A percentile compares a stretch with the other conserved stretches of the same genome.
Conservation (phyloP, 2,329 filamentous ascomycete species). For the Colletotrichum liaoningense region DNA sequence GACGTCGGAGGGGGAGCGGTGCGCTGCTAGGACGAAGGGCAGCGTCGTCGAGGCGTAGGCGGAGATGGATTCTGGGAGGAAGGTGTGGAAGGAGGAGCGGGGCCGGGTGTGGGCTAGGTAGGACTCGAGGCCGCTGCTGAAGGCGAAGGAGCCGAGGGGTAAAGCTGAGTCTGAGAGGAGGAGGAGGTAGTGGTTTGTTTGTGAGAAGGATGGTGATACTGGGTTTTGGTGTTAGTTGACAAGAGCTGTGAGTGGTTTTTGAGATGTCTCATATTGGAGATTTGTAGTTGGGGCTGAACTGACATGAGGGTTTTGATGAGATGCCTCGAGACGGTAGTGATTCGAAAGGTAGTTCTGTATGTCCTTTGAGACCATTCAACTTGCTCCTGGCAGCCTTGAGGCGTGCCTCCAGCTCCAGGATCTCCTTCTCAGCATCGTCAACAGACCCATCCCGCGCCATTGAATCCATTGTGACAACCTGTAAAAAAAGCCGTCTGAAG, state of each 20-base stretch:
- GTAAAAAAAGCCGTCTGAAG: not conserved
- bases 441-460: slow-evolving; percentile 36
- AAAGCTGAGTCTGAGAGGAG: slow-evolving; percentile 85
- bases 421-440: slow-evolving; percentile 60
- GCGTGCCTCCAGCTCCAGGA: slow-evolving; percentile 66
- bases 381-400: slow-evolving; percentile 59
- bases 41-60: slow-evolving; percentile 79
- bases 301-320: slow-evolving; percentile 36
- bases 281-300: slow-evolving; percentile 22
- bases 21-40: slow-evolving; percentile 78
- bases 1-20: slow-evolving; percentile 65
- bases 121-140: slow-evolving; percentile 85
- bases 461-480: slow-evolving; percentile 39
- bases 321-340: not conserved
- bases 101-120: slow-evolving; percentile 76
- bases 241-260: not conserved
- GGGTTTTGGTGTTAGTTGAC: not conserved
- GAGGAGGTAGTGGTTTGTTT: slow-evolving; percentile 73
- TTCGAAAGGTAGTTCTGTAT: slow-evolving; percentile 36
- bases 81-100: slow-evolving; percentile 67
- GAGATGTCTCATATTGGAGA: slow-evolving; percentile 36
- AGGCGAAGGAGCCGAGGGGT: slow-evolving; percentile 87
- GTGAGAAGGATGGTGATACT: slow-evolving; percentile 25
- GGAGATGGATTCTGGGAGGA: slow-evolving; percentile 77
- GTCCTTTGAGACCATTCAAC: slow-evolving; percentile 53